Base-by-base conservation (phyloP, 2,329 filamentous ascomycete genomes). In the Thermomyces lanuginosus region DNA sequence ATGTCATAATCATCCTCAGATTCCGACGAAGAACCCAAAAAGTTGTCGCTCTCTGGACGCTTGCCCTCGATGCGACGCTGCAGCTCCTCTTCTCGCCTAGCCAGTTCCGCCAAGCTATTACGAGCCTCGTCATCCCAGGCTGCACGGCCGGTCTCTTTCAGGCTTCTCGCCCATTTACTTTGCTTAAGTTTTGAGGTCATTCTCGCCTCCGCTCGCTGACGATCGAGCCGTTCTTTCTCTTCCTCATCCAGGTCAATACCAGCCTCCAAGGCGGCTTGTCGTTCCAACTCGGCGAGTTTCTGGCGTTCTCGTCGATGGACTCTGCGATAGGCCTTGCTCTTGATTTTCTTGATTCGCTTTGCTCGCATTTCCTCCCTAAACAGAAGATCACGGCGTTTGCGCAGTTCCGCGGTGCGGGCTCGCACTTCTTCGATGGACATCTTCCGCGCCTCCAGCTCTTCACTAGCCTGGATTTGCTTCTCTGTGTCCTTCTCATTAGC, bases 311-410 rank as follows among this genome's bases (percentile, higher is more conserved):
- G 92, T 19, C 86, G 73, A 53, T 95, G 86, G 8, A 95, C 76
- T 22, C 84, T 76, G 29, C 86, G 79, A 49, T 92, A 98, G 0
- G 83, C 71, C 53, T 93, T 98, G 49, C 80, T 91, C 64, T 98
- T 98, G 59, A 98, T 98, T 62, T 95, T 95, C 60, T 93, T 92
- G 56, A 98, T 82, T 13, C 89, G 76, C 56, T 84, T 91, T 5
- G 83, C 71, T 30, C 83, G 76, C 22, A 83, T 75, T 44, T 91
- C 77, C 54, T 95, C 86, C 7, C 84, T 69, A 42, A 91, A 92
- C 37, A 86, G 66, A 5, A 92, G 58, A 43, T 95, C 86, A 39
- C 89, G 68, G 36, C 80, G 73, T 49, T 73, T 74, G 8, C 89
- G 74, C 30, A 86, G 66, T 44, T 84, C 72, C 24, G 75, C 72